Percentiles rank a stretch among this genome's conserved stretches.
Conservation (phyloP, 306 rosid genomes). For the Psophocarpus tetragonolobus region DNA sequence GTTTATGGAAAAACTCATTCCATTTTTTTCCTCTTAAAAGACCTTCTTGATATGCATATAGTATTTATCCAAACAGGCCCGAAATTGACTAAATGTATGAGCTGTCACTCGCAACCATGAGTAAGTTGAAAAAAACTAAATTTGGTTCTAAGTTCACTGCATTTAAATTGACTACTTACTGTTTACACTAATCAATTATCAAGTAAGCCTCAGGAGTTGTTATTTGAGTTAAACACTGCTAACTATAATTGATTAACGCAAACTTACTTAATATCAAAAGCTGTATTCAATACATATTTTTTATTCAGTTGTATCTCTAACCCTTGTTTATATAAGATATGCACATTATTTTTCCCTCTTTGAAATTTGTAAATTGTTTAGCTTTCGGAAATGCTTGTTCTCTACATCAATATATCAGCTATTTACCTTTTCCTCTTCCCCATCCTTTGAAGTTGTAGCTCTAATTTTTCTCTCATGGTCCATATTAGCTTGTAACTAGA, state of each 20-base stretch:
- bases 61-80: no score
- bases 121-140: constrained; percentile 1
- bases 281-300: neutral
- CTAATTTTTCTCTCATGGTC: neutral
- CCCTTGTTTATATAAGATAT: neutral
- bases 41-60: no score
- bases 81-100: constrained; percentile 7
- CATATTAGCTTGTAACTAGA: neutral
- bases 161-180: neutral
- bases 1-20: no score
- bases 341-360: neutral
- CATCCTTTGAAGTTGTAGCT: neutral
- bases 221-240: neutral
- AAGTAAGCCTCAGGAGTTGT: neutral
- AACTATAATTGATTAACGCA: neutral
- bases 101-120: neutral
- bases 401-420: neutral
- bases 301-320: neutral
- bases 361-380: neutral
- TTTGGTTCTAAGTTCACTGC: neutral
- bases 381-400: neutral
- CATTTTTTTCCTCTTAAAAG: no score
- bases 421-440: neutral
- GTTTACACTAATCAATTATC: neutral
- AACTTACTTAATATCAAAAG: neutral